Conservation (phyloP, 805 yeast genomes). For the Ogataea angusta region DNA sequence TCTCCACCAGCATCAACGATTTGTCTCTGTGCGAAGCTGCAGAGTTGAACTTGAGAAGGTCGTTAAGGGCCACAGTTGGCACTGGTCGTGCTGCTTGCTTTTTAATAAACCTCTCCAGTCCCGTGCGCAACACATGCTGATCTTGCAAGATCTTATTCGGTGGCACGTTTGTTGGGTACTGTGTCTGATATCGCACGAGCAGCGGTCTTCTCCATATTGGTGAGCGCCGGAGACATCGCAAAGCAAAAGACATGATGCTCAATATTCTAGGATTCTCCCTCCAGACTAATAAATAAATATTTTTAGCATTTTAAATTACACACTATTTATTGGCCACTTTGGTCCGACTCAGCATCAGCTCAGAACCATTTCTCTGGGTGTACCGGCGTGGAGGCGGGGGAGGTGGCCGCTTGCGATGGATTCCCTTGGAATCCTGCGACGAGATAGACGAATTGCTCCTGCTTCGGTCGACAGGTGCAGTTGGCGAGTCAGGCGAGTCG, state of each 20-base stretch:
- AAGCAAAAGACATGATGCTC: background rate
- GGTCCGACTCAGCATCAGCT: conserved; percentile 19
- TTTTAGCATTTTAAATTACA: background rate
- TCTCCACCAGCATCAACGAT: conserved; percentile 35
- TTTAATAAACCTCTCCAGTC: conserved; percentile 53
- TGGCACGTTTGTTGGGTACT: background rate
- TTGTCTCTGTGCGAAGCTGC: conserved; percentile 29
- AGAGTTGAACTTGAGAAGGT: conserved; percentile 45
- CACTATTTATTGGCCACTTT: conserved; percentile 8
- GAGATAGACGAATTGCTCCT: conserved; percentile 17
- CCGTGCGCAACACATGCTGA: conserved; percentile 17
- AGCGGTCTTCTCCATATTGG: background rate
- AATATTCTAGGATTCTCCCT: background rate
- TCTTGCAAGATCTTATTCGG: conserved; percentile 10
- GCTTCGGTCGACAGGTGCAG: conserved; percentile 8
- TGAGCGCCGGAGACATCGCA: background rate
- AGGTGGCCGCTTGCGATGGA: conserved; percentile 19
- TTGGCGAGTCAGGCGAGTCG: conserved; percentile 14
- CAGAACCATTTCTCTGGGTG: conserved; percentile 13
- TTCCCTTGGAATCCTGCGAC: conserved; percentile 15
- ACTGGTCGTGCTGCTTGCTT: conserved; percentile 51
- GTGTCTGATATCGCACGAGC: background rate
- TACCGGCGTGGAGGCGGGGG: conserved; percentile 22
- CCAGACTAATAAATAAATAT: background rate
- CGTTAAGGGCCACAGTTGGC: conserved; percentile 51